phyloP scores from a whole-genome alignment of 2,329 filamentous ascomycete species.

The Byssothecium circinans region DNA sequence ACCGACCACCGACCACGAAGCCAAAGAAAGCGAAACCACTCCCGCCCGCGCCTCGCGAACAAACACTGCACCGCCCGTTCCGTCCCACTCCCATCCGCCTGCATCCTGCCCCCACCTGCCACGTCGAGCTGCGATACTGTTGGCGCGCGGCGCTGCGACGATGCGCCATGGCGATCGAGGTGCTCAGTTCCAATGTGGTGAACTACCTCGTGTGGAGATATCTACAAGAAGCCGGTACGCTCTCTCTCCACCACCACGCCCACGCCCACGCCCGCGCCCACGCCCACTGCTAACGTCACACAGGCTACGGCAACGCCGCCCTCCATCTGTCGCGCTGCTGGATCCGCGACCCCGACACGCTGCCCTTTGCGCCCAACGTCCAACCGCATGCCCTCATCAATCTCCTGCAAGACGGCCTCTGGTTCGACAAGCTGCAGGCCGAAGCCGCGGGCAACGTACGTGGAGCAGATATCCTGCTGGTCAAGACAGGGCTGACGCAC shows the following conservation, averaged over 20 bases:
- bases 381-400: conserved; percentile 61
- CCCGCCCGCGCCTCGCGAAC: too few species aligned
- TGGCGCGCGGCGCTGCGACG: conserved; percentile 21
- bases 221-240: conserved; percentile 42
- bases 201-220: conserved; percentile 72
- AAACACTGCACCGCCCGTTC: too few species aligned
- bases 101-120: too few species aligned
- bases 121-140: too few species aligned
- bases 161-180: conserved; percentile 47
- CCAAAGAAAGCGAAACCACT: too few species aligned
- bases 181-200: conserved; percentile 63
- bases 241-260: background rate
- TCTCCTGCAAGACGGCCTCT: conserved; percentile 65
- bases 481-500: conserved; percentile 17
- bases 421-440: conserved; percentile 48
- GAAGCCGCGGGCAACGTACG: conserved; percentile 40
- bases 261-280: background rate
- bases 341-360: conserved; percentile 62
- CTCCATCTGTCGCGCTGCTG: conserved; percentile 64
- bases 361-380: conserved; percentile 63
- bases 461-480: background rate
- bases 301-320: conserved; percentile 61
- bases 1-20: background rate
- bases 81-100: too few species aligned
- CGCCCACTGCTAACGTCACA: conserved; percentile 12